phyloP scores from a whole-genome alignment of 768 basidiomycete species.

The Lactarius tabidus region DNA sequence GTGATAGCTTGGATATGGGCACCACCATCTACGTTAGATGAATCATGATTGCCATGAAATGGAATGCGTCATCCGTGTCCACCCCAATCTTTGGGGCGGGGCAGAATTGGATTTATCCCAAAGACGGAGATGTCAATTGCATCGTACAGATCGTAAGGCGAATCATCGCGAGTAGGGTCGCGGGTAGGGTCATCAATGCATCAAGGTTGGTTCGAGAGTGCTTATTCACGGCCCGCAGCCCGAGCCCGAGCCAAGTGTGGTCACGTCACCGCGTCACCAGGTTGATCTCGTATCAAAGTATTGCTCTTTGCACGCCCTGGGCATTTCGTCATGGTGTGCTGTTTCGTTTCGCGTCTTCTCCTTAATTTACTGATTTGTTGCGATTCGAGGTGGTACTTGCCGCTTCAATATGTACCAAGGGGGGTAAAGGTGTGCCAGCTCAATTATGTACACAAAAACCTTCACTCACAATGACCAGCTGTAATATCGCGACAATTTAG shows the following conservation, averaged over 20 bases:
- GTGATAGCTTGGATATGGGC: neutral
- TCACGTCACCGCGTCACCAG: too few relatives aligned
- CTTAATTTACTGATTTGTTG: neutral
- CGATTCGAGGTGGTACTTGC: constrained; percentile 76
- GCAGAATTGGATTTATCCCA: neutral
- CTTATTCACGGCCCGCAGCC: neutral
- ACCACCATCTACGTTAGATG: neutral
- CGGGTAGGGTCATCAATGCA: neutral
- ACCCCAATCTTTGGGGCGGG: neutral
- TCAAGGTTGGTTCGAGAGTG: neutral
- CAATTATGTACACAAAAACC: neutral
- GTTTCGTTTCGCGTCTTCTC: neutral
- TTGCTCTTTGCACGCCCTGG: neutral
- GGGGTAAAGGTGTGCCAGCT: constrained; percentile 71
- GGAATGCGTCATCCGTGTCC: neutral
- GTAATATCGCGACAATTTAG: constrained; percentile 96
- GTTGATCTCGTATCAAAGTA: neutral
- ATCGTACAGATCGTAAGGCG: neutral
- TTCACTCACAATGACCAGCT: constrained; percentile 45
- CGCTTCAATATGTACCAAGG: constrained; percentile 92
- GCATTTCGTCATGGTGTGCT: constrained; percentile 16
- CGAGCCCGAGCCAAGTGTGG: neutral
- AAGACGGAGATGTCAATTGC: neutral
- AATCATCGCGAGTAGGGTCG: neutral
- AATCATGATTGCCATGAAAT: neutral